Conservation (phyloP, 148 eudicot genomes). For the Fagopyrum esculentum region DNA sequence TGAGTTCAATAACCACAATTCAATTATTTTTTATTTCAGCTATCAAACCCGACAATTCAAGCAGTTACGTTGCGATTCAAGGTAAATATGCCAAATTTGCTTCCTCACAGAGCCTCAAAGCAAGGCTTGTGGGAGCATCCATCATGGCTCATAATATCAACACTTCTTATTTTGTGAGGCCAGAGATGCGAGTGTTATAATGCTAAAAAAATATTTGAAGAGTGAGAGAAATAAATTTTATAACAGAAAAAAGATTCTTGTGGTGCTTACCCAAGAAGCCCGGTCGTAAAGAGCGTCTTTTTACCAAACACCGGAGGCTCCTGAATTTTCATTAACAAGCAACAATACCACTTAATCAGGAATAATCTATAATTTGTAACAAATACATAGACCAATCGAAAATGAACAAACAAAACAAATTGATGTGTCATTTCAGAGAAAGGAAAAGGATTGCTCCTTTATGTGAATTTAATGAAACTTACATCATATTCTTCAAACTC, state of each 20-base stretch:
- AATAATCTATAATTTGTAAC: not conserved
- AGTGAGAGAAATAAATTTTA: not conserved
- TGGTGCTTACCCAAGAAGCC: conserved; percentile 59
- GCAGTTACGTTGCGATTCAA: not conserved
- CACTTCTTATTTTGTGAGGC: not conserved
- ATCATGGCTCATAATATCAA: not conserved
- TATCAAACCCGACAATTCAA: not conserved
- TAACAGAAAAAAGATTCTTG: not conserved
- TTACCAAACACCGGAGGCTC: conserved; percentile 92
- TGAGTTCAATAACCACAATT: not conserved
- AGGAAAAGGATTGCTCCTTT: not conserved
- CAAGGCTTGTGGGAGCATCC: not conserved
- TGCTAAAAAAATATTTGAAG: not conserved
- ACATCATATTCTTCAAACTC: conserved; percentile 91
- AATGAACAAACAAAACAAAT: not conserved
- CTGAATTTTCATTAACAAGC: conserved; percentile 32
- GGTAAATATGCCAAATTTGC: not conserved
- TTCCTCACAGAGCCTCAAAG: not conserved
- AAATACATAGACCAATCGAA: not conserved
- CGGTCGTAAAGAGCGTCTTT: conserved; percentile 53
- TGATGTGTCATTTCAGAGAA: not conserved
- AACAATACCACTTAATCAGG: not conserved
- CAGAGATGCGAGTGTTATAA: not conserved
- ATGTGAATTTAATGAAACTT: conserved; percentile 19
- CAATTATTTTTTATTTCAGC: not conserved